Evolutionary conservation across 2,329 filamentous ascomycete genomes (phyloP).

Genomic region (Colletotrichum abscissum): DNA sequence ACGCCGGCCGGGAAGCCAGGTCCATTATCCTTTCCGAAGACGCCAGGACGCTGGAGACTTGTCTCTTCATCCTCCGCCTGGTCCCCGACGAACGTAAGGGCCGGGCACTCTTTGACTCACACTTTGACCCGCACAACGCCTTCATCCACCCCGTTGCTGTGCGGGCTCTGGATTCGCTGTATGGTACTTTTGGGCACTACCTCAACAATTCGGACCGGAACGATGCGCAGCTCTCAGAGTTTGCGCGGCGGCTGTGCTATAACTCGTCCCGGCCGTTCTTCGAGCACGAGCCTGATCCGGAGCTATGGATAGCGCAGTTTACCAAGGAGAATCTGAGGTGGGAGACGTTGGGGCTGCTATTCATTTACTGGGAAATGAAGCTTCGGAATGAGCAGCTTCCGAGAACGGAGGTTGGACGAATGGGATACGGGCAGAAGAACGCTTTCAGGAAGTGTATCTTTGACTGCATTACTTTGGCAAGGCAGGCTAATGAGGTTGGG

Average conservation of each 20-base stretch:
- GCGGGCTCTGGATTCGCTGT: constrained; percentile 34
- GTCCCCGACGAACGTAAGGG: constrained; percentile 42
- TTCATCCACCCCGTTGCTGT: constrained; percentile 35
- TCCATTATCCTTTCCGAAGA: not conserved
- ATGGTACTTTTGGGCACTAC: constrained; percentile 36
- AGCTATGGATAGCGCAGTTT: constrained; percentile 31
- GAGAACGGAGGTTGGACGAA: not conserved
- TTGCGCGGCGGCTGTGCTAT: constrained; percentile 40
- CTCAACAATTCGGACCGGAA: constrained; percentile 37
- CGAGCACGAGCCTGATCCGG: constrained; percentile 24
- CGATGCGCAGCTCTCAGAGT: constrained; percentile 13
- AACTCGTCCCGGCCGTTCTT: constrained; percentile 33
- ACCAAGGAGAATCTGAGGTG: constrained; percentile 8
- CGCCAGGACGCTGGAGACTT: constrained; percentile 45
- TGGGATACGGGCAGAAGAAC: not conserved
- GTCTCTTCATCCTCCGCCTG: constrained; percentile 49
- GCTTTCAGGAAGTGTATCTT: constrained; percentile 12
- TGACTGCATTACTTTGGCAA: constrained; percentile 48
- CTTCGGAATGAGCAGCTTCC: constrained; percentile 3
- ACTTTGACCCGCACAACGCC: constrained; percentile 37
- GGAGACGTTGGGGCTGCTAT: constrained; percentile 34
- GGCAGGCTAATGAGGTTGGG: constrained; percentile 37
- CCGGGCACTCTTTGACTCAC: constrained; percentile 26
- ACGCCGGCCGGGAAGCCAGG: constrained; percentile 45
- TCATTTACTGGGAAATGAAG: constrained; percentile 36